Base-by-base conservation (phyloP, 306 rosid species). In the Quercus agrifolia region DNA sequence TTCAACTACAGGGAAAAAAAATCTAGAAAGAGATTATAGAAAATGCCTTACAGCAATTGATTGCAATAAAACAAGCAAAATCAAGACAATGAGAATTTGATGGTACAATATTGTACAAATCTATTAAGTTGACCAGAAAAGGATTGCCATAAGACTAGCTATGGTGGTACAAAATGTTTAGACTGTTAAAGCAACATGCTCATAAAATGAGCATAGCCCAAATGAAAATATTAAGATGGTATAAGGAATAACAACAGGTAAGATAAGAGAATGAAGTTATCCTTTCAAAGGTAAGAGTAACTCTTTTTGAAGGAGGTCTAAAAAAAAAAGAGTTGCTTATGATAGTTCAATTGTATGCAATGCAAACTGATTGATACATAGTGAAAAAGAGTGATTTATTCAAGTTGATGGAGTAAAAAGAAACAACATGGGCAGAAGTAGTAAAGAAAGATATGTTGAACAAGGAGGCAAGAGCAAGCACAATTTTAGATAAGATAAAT, bases 61-160 rank as follows among this genome's bases (percentile, higher is more conserved):
- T 57, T 6, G 25, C 63, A 57, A 20, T 0, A 57, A 4, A 57
- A 57, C 56, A 69, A 70, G 77, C 56, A 68, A 73, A 54, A 18
- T 17, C 81, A 62, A 81, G 30, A 74, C 58, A 27, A 6, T 27
- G 58, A 52, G 63, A 38, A 25, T 57, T 73, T 38, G 33, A 72
- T 31, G 19, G 75, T 19, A 64, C 0, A 73, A 0, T 15, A 80
- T 20, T 30, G 8, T 64, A 56, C 38, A 64, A 20, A 62, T 74
- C 18, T 71, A 51, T 56, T 69, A 57, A 57, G 23, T 57, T 57
- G 14, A n/a, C 11, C 46, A 38, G 11, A 38, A 20, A 2, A 57
- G 63, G 63, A 18, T 25, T 7, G n/a, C 23, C 10, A 57, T 20
- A 57, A 57, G 63, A n/a, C 63, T 57, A 57, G 63, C 63, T 8